These are phyloP conservation scores for Scedosporium minutisporum DNA, from an alignment of 2,329 filamentous ascomycete species.

Conservation along the genomic window DNA sequence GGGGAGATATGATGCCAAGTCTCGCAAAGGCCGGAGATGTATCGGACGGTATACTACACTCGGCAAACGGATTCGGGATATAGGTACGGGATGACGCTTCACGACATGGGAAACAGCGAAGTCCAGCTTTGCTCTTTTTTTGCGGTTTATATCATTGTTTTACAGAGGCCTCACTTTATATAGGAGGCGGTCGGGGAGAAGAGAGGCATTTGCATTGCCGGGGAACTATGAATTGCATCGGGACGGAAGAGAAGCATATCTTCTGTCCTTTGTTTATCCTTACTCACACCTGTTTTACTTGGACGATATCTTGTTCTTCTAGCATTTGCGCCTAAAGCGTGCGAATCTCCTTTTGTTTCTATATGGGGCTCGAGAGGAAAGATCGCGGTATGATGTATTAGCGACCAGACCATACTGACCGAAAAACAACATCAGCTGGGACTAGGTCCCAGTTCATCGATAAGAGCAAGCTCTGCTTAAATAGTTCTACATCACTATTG, in stretches of 20 bases:
- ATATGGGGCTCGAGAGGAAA: not conserved
- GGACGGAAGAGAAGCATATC: not conserved
- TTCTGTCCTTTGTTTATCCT: not conserved
- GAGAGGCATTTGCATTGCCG: not conserved
- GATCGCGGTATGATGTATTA: not conserved
- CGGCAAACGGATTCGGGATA: not conserved
- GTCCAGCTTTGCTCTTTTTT: conserved; percentile 3
- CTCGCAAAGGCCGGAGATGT: too few species aligned
- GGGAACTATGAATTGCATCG: not conserved
- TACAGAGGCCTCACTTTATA: not conserved
- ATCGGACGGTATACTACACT: too few species aligned
- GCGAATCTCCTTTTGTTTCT: not conserved
- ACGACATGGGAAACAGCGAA: conserved; percentile 1
- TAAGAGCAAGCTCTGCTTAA: too few species aligned
- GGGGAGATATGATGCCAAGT: too few species aligned
- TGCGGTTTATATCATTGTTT: not conserved
- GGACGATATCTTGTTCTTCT: conserved; percentile 8
- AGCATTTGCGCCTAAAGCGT: not conserved
- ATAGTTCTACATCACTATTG: too few species aligned
- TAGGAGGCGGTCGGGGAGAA: not conserved
- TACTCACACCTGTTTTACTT: not conserved
- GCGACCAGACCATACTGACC: too few species aligned
- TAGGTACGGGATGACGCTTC: not conserved
- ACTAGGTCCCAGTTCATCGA: too few species aligned
- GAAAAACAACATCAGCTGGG: too few species aligned